Evolutionary conservation across 768 basidiomycete genomes (phyloP).

Genomic region (Amylocystis lapponica): DNA sequence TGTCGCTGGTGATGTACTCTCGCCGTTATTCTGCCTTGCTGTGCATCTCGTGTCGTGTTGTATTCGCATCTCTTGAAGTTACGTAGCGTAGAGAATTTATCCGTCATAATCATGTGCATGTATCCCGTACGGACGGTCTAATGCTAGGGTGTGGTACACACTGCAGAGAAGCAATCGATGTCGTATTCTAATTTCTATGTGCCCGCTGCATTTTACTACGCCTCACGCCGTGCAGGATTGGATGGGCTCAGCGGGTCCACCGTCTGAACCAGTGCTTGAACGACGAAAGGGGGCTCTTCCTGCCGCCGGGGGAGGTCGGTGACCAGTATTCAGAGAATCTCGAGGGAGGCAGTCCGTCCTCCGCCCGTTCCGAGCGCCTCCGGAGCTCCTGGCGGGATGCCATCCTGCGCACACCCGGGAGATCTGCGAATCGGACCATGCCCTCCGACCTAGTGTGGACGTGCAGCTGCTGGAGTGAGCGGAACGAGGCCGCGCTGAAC

Average conservation of each 20-base stretch:
- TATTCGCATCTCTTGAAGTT: constrained; percentile 18
- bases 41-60: constrained; percentile 18
- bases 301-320: background rate
- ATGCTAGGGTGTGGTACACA: too few species aligned
- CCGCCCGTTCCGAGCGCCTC: too few species aligned
- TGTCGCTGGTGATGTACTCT: background rate
- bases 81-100: constrained; percentile 15
- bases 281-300: background rate
- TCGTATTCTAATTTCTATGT: too few species aligned
- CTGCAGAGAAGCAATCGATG: too few species aligned
- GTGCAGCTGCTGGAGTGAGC: too few species aligned
- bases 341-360: too few species aligned
- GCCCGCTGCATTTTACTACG: too few species aligned
- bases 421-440: too few species aligned
- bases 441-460: too few species aligned
- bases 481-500: background rate
- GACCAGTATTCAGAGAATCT: background rate
- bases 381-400: too few species aligned
- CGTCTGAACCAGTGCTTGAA: constrained; percentile 4
- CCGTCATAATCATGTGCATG: constrained; percentile 4
- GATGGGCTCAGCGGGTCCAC: constrained; percentile 1
- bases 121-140: constrained; percentile 1
- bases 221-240: too few species aligned
- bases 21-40: constrained; percentile 16
- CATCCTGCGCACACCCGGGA: too few species aligned